Evolutionary conservation across 2,329 filamentous ascomycete genomes (phyloP).

Genomic region (Pseudogymnoascus sp.): DNA sequence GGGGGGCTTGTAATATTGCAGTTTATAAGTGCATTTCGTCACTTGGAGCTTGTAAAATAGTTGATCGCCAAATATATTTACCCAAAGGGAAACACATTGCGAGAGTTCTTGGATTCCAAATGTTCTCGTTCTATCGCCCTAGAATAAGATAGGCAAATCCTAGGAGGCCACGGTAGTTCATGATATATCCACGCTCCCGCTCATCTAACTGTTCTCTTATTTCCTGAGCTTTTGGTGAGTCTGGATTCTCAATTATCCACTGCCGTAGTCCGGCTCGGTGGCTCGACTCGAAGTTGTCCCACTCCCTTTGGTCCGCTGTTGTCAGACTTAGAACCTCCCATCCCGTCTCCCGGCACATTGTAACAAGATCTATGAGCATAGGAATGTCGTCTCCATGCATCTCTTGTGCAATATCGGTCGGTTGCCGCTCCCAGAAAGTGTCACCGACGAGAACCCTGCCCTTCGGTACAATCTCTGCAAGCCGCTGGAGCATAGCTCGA

Average conservation of each 20-base stretch:
- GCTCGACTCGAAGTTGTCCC: conserved; percentile 6
- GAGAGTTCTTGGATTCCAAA: neutral
- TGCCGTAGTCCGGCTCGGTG: neutral
- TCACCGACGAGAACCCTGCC: conserved; percentile 1
- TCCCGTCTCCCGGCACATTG: neutral
- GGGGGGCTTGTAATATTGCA: neutral
- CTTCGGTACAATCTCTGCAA: neutral
- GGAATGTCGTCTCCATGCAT: neutral
- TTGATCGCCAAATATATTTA: neutral
- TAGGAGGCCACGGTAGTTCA: neutral
- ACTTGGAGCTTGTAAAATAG: neutral
- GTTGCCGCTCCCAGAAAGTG: conserved; percentile 1
- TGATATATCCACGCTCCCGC: neutral
- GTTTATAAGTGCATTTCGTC: neutral
- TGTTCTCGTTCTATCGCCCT: neutral
- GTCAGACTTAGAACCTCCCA: conserved; percentile 1
- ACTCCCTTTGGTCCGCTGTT: conserved; percentile 4
- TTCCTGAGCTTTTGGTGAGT: neutral
- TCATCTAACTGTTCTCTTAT: neutral
- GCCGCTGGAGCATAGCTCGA: conserved; percentile 1
- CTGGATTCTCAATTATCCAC: conserved; percentile 4
- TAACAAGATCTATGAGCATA: neutral
- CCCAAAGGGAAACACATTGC: neutral
- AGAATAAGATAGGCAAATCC: conserved; percentile 4
- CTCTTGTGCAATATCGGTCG: neutral